Conservation (phyloP, 805 yeast species). For the Candida stauntonica region DNA sequence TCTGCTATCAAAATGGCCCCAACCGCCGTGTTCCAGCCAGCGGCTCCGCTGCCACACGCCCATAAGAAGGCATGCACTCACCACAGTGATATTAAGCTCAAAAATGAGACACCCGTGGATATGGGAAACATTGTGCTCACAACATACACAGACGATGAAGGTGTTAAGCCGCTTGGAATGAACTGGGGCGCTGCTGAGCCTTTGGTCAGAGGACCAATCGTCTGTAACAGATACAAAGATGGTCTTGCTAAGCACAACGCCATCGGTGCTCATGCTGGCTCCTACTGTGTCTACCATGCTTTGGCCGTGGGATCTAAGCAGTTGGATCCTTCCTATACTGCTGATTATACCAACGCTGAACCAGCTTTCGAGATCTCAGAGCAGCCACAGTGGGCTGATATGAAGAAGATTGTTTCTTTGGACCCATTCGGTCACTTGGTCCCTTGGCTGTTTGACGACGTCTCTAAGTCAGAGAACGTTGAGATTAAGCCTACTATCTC, state of each 20-base stretch:
- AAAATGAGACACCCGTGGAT: slow-evolving; percentile 19
- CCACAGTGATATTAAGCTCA: slow-evolving; percentile 18
- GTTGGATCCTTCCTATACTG: slow-evolving; percentile 45
- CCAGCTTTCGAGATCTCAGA: slow-evolving; percentile 55
- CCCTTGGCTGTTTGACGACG: slow-evolving; percentile 50
- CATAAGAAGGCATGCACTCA: slow-evolving; percentile 7
- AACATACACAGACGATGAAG: slow-evolving; percentile 49
- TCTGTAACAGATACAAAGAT: slow-evolving; percentile 45
- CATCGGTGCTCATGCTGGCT: slow-evolving; percentile 62
- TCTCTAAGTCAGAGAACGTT: slow-evolving; percentile 41
- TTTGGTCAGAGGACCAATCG: slow-evolving; percentile 50
- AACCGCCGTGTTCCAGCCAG: slow-evolving; percentile 20
- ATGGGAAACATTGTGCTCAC: slow-evolving; percentile 39
- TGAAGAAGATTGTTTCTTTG: slow-evolving; percentile 55
- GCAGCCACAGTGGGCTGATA: slow-evolving; percentile 52
- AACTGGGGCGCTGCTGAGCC: slow-evolving; percentile 52
- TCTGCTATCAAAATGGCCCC: slow-evolving; percentile 24
- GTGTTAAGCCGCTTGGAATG: slow-evolving; percentile 43
- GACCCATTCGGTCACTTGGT: slow-evolving; percentile 67
- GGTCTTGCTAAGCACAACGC: slow-evolving; percentile 54
- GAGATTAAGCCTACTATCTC: slow-evolving; percentile 64
- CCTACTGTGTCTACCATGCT: slow-evolving; percentile 62
- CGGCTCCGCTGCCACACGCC: slow-evolving; percentile 5
- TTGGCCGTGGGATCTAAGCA: slow-evolving; percentile 60
- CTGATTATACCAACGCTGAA: slow-evolving; percentile 60